Evolutionary conservation across 1,284 basidiomycete genomes (phyloP).

Genomic region (Quambalaria eucalypti): DNA sequence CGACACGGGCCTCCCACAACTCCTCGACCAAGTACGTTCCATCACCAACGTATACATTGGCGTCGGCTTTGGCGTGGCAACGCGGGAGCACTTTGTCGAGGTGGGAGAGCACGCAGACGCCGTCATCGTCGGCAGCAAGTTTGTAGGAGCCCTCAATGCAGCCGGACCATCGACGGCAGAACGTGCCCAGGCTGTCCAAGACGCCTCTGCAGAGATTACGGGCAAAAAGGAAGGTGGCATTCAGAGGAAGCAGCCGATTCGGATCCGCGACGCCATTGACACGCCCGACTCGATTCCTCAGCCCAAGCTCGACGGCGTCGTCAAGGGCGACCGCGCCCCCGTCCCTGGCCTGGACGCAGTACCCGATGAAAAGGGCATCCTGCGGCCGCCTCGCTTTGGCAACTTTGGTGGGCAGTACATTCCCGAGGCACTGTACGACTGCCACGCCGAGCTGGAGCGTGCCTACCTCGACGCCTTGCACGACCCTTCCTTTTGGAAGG

Average conservation of each 20-base stretch:
- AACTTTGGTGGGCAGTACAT: constrained; percentile 95
- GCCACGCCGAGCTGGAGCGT: constrained; percentile 78
- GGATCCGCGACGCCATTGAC: constrained; percentile 23
- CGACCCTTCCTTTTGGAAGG: constrained; percentile 87
- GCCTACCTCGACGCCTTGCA: constrained; percentile 76
- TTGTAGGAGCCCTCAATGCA: constrained; percentile 70
- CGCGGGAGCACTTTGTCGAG: constrained; percentile 77
- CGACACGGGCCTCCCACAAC: constrained; percentile 45
- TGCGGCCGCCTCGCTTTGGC: constrained; percentile 70
- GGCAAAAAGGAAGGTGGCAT: constrained; percentile 36
- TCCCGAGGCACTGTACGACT: constrained; percentile 85
- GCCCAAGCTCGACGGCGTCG: constrained; percentile 36
- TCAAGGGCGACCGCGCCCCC: constrained; percentile 21
- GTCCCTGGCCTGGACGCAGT: constrained; percentile 30
- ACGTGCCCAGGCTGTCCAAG: constrained; percentile 51
- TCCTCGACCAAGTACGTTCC: constrained; percentile 45
- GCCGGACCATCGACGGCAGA: constrained; percentile 47
- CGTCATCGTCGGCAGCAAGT: constrained; percentile 82
- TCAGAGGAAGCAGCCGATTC: constrained; percentile 28
- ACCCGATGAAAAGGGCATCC: constrained; percentile 23
- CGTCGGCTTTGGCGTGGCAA: constrained; percentile 93
- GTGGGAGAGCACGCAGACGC: constrained; percentile 76
- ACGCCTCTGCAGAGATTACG: constrained; percentile 59
- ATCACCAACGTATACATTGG: constrained; percentile 69
- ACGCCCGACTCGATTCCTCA: constrained; percentile 23